Evolutionary conservation across 148 eudicot species (phyloP).

Genomic region (Chenopodium suecicum): DNA sequence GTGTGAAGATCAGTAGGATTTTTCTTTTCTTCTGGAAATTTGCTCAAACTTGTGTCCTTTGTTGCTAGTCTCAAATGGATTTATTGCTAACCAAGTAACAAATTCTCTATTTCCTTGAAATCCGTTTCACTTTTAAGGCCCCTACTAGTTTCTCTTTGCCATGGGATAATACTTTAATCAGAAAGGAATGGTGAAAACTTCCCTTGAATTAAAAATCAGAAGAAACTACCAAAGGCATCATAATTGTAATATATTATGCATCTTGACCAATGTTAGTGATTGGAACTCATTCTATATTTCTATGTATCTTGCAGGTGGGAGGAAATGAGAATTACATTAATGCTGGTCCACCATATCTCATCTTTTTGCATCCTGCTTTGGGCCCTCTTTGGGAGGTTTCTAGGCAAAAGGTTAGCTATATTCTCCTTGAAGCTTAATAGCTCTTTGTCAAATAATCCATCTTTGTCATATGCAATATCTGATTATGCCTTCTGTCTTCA

Average conservation of each 20-base stretch:
- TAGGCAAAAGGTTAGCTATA: conserved; percentile 69
- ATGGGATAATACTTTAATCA: neutral
- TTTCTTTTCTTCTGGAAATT: neutral
- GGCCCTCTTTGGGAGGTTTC: conserved; percentile 98
- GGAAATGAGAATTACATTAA: conserved; percentile 66
- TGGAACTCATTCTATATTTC: conserved; percentile 13
- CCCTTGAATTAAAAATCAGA: neutral
- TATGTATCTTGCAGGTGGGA: conserved; percentile 54
- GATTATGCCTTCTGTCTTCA: conserved; percentile 6
- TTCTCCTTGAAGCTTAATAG: neutral
- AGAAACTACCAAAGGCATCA: conserved; percentile 12
- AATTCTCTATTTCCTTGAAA: neutral
- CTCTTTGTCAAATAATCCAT: neutral
- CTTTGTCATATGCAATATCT: neutral
- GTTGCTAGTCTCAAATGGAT: neutral
- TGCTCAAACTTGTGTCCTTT: neutral
- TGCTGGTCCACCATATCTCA: conserved; percentile 87
- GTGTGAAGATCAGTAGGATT: no score
- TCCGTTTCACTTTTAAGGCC: neutral
- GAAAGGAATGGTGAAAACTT: neutral
- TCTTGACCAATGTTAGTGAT: conserved; percentile 9
- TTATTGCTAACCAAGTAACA: neutral
- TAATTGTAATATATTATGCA: neutral
- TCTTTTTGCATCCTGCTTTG: conserved; percentile 91
- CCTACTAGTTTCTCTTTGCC: neutral